phyloP scores from a whole-genome alignment of 768 basidiomycete genomes.

The Trametes sanguinea region DNA sequence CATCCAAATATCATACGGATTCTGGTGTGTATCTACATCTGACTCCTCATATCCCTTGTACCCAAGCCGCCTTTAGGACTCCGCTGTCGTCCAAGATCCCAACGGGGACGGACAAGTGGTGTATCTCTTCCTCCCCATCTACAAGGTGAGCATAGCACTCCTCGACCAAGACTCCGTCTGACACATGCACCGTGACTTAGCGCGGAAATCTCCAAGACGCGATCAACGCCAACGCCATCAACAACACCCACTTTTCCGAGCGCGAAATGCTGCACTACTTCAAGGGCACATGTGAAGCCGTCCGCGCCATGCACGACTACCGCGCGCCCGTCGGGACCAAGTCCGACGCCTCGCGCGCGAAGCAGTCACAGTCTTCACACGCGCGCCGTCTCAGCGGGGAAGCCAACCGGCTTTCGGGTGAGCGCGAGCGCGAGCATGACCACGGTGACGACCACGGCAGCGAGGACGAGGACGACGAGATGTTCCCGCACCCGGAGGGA shows the following conservation, averaged over 20 bases:
- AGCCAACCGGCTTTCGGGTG: neutral
- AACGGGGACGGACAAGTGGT: constrained; percentile 93
- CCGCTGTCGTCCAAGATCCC: constrained; percentile 91
- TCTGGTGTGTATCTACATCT: constrained; percentile 49
- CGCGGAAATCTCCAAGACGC: constrained; percentile 94
- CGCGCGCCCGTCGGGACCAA: constrained; percentile 50
- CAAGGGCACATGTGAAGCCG: constrained; percentile 91
- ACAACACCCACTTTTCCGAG: constrained; percentile 83
- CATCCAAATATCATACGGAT: constrained; percentile 98
- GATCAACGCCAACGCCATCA: constrained; percentile 84
- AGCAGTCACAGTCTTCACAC: constrained; percentile 25
- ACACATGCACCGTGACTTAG: constrained; percentile 38
- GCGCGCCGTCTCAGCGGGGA: constrained; percentile 2
- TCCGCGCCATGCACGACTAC: constrained; percentile 93
- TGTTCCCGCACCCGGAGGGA: constrained; percentile 76
- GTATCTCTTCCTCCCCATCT: constrained; percentile 93
- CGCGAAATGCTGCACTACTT: constrained; percentile 87
- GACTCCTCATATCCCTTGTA: constrained; percentile 8
- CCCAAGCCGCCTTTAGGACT: constrained; percentile 58
- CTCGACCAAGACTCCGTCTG: neutral
- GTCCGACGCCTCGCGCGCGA: constrained; percentile 25
- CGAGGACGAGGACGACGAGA: constrained; percentile 58
- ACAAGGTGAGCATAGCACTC: constrained; percentile 59
- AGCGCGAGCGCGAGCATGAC: constrained; percentile 24
- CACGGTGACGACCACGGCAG: constrained; percentile 46